phyloP scores from a whole-genome alignment of 169 alveolate genomes.

The Eimeria tenella region DNA sequence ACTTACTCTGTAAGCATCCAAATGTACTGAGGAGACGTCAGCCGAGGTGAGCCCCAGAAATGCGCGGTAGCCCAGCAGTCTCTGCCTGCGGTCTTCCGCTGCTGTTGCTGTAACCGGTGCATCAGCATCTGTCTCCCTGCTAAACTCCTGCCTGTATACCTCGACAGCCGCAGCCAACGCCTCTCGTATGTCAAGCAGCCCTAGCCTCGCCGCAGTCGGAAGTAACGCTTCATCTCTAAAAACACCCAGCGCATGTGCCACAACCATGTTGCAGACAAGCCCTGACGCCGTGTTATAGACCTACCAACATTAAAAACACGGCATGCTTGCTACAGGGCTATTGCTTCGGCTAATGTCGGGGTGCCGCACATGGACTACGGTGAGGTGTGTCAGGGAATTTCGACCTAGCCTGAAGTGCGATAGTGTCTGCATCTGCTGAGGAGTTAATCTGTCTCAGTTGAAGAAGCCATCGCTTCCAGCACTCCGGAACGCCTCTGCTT shows the following conservation, averaged over 20 bases:
- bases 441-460: neutral
- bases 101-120: constrained; percentile 3
- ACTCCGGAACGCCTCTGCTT: neutral
- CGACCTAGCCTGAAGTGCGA: constrained; percentile 30
- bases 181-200: neutral
- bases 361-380: too few relatives aligned
- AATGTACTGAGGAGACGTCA: neutral
- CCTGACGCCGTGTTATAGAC: too few relatives aligned
- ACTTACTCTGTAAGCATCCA: constrained; percentile 13
- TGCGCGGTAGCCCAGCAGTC: constrained; percentile 3
- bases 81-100: constrained; percentile 8
- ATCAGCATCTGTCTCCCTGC: neutral
- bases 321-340: too few relatives aligned
- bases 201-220: neutral
- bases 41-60: neutral
- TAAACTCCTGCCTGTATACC: neutral
- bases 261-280: neutral
- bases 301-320: too few relatives aligned
- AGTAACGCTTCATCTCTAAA: neutral
- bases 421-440: neutral
- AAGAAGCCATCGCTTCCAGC: neutral
- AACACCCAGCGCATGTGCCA: neutral
- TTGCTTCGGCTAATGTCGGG: too few relatives aligned
- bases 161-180: constrained; percentile 15
- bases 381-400: neutral